Base-by-base conservation (phyloP, 2,329 filamentous ascomycete species). In the Parasarocladium wereldwijsianum region DNA sequence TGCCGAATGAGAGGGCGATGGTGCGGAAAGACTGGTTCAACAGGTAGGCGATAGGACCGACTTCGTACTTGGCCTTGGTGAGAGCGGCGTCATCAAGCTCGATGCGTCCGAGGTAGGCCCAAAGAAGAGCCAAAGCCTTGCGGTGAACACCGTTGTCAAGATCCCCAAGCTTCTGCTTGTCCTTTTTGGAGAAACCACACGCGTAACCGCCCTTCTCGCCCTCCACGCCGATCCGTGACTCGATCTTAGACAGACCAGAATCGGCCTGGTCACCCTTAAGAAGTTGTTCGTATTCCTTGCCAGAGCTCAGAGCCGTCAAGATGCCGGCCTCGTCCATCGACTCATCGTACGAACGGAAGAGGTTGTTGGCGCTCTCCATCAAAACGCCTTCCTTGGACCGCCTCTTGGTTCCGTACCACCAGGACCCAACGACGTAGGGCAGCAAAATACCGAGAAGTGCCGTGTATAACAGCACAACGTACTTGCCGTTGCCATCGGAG, bases 351-450 rank as follows among this genome's bases (percentile, higher is more conserved):
- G 93, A 84, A 43, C 76, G 78, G 68, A 98, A 96, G 34, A 98
- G 70, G 40, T 84, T 86, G 53, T 92, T 92, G 42, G 92, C 86
- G 54, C 82, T 94, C 49, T 90, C 83, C 50, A 94, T 78, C 32
- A 93, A 65, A 16, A 96, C 80, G 42, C 83, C 84, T 55, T 98
- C 92, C 58, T 87, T 92, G 21, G 90, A 96, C 55, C 82, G 73
- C 44, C 77, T 73, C 54, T 93, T 87, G 19, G 84, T 92, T 36
- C 92, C 90, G 50, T 98, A 98, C 90, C 90, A 98, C 90, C 90
- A 98, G 35, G 80, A 85, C 27, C 90, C 90, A 33, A 98, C 87
- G 27, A 90, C 64, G 52, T 92, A 98, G 3, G 90, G 90, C 31
- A 98, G 64, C 36, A 94, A 61, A 37, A 96, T 82, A 32, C 87